Evolutionary conservation across 2,329 filamentous ascomycete genomes (phyloP), one percentile per base, ranked within the genome.

Genomic region (Epicoccum sorghinum): DNA sequence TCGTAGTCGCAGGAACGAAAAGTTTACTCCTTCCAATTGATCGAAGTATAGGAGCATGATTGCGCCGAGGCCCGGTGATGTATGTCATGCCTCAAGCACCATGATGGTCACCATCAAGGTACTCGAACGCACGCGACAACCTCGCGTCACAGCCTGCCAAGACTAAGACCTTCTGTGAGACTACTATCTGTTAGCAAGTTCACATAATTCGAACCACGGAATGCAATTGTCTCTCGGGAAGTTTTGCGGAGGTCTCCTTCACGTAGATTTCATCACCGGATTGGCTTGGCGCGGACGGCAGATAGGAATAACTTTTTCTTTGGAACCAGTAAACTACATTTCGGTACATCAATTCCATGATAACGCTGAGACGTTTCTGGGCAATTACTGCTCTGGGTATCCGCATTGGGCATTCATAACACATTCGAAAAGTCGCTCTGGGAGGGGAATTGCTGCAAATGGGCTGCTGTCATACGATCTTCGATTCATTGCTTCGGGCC

Each of bases 21-120:
- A 8, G 13, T 7, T n/a, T 8, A 22, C 3, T 8, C 10, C 13
- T 12, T 13, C n/a, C 35, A 24, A 13, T n/a, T 22, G 33, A 8
- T 35, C 33, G 27, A 48, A 27, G n/a, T 8, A 18, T 37, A 27
- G 30, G 24, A 10, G 29, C 18, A 18, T 40, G 35, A 37, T 47
- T 46, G 41, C n/a, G 23, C n/a, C 25, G 41, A 46, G 1, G n/a
- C 42, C 29, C n/a, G 22, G 24, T 37, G 40, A 40, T 50, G 36
- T 41, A 55, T 27, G 32, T 33, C 41, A 42, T 14, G 42, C 52
- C 32, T 47, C 50, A 52, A 39, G 58, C 58, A 68, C 65, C 65
- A 8, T 68, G 64, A 62, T 68, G 65, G 63, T 8, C 25, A 39
- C 64, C 65, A 68, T 62, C 65, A 65, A 49, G 65, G 65, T 68